A percentile compares a stretch with the other conserved stretches of the same genome.
phyloP scores from a whole-genome alignment of 2,329 filamentous ascomycete genomes.

The Chalaropsis ovoidea region DNA sequence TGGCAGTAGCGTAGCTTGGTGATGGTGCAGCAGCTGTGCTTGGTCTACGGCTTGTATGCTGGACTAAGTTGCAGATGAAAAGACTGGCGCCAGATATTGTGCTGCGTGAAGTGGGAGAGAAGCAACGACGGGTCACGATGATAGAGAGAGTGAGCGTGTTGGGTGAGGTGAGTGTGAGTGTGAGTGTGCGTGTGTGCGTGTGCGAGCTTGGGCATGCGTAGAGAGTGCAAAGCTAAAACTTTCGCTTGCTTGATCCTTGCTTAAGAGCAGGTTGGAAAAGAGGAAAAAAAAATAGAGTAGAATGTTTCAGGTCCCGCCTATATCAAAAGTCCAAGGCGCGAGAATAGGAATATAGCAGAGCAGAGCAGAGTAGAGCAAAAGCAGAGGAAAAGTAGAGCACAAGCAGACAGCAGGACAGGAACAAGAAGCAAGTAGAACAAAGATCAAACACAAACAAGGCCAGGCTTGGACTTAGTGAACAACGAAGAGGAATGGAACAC shows the following conservation, averaged over 20 bases:
- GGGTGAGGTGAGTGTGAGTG: slow-evolving; percentile 4
- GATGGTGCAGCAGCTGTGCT: neutral
- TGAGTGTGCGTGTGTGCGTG: too few relatives aligned
- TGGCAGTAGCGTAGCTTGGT: neutral
- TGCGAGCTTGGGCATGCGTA: slow-evolving; percentile 4
- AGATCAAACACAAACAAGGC: slow-evolving; percentile 6
- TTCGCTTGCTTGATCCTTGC: slow-evolving; percentile 1
- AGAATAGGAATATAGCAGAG: neutral
- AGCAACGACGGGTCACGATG: neutral
- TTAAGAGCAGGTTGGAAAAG: neutral
- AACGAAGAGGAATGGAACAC: slow-evolving; percentile 10
- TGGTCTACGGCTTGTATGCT: neutral
- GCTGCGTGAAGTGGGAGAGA: neutral
- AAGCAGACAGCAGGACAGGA: neutral
- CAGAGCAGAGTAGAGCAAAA: neutral
- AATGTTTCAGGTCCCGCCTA: neutral
- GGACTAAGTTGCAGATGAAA: too few relatives aligned
- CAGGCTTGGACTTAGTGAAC: neutral
- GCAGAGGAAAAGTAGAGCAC: neutral
- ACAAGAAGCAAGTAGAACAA: neutral
- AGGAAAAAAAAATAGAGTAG: slow-evolving; percentile 1
- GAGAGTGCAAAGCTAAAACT: slow-evolving; percentile 8
- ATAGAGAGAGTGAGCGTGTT: too few relatives aligned
- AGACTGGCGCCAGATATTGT: neutral
- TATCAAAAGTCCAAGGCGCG: neutral